Base-by-base conservation (phyloP, 345 rosid genomes). In the Litchi chinensis region DNA sequence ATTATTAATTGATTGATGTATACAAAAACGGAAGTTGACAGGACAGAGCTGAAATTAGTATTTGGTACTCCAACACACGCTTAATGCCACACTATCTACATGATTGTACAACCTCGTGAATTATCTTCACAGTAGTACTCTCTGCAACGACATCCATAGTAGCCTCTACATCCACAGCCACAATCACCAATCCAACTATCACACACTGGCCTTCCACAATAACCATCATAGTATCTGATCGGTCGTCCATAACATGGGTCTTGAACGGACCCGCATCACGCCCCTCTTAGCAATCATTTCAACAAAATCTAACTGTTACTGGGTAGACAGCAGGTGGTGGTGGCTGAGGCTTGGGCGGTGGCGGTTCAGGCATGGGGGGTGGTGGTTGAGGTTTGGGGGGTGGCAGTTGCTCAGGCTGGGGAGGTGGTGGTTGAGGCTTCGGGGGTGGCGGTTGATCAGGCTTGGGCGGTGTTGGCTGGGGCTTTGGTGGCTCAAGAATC, bases 111-210 rank as follows among this genome's bases (percentile, higher is more conserved):
- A 22, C 66, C 80, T 2, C 71, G 79, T 6, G 88, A 84, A 82
- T 87, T 86, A 7, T 90, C 93, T 73, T 91, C 91, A 40, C 74
- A 71, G 44, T 85, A 77, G 80, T 84, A 89, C 90, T 13, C n/a
- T 50, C 24, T 21, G 28, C 89, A 85, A 24, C 85, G 71, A 19
- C 77, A 71, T 63, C 10, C 70, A 62, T 69, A 77, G 75, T 76
- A 67, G 6, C 64, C 73, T 16, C 72, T 39, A 78, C 21, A 44
- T 54, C 84, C 81, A 44, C 50, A 44, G 50, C 50, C 50, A 63
- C 87, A 83, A 4, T 90, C 89, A 21, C 88, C 79, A 0, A 90
- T 90, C 88, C 90, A 87, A 72, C 92, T 84, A 1, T 91, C 90
- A 37, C 82, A 92, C 54, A 91, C 92, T 0, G 88, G 92, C 80